Evolutionary conservation across 768 basidiomycete species (phyloP), one percentile per base, ranked within the genome.

Genomic region (Psilocybe subaeruginosa): DNA sequence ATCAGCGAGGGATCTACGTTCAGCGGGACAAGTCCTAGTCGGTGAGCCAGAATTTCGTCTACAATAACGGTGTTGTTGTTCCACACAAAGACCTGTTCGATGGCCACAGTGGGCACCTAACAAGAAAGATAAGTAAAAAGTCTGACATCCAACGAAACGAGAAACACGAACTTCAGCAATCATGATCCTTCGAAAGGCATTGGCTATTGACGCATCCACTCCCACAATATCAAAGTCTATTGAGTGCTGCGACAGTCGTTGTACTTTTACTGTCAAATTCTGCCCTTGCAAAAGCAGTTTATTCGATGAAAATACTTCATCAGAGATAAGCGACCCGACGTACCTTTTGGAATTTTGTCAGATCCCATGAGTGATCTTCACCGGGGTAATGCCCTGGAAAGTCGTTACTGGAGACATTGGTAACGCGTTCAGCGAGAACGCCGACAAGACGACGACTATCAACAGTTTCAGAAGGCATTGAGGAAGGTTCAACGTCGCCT

Each of bases 181-280:
- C 72, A 98, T 81, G 57, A 97, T 94, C 59, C 97, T 82, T 29
- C 97, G 83, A 65, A 97, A 86, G 0, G 97, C 95, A 73, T 99
- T 99, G 31, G 97, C 95, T 60, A 99, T 92, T 14, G 94, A 92
- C 0, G 97, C 93, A 72, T 99, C 97, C 30, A 98, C 91, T 4
- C 97, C 96, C 58, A 98, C 85, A 48, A 99, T 80, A 76, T 99
- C 97, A 73, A 99, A 97, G 66, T 98, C 96, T 63, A 97, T 85
- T 2, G 91, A 89, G 14, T 89, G 84, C 46, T 90, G 83, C 0
- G 95, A 97, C 37, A 96, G 77, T 46, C 92, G 84, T 62, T 91
- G 86, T 37, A 97, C 82, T 59, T 23, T 81, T 8, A 95, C 85
- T 70, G 80, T 78, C 57, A 96, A 78, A 69, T 82, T 90, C 93